Evolutionary conservation across 1,139 yeast species (phyloP).

Genomic region (Spathaspora sp.): DNA sequence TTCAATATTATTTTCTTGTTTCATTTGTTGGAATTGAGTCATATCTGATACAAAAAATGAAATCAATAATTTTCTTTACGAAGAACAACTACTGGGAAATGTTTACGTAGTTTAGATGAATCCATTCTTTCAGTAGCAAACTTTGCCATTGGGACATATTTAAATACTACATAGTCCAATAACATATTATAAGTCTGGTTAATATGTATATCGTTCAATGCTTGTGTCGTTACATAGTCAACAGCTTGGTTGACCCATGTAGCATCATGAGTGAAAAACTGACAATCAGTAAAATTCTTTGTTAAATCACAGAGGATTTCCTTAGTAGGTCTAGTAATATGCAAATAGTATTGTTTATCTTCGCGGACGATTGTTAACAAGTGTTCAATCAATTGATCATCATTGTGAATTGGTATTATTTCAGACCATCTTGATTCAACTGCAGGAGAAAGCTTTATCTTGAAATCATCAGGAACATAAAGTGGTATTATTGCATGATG

Average conservation of each 20-base stretch:
- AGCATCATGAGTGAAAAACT: background rate
- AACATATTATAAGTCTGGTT: background rate
- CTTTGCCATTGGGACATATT: background rate
- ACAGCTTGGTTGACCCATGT: background rate
- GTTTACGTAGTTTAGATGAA: background rate
- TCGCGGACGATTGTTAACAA: background rate
- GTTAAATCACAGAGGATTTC: background rate
- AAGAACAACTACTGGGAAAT: background rate
- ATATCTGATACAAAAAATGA: background rate
- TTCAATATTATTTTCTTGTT: background rate
- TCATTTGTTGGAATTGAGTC: background rate
- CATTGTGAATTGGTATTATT: background rate
- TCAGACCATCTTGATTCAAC: background rate
- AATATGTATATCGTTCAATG: background rate
- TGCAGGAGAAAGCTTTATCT: background rate
- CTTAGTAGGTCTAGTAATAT: background rate
- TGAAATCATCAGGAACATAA: background rate
- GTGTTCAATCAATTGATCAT: background rate
- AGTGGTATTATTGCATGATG: background rate
- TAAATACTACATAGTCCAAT: background rate
- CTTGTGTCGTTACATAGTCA: background rate
- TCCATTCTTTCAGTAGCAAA: background rate
- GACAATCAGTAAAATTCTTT: background rate
- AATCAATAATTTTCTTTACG: background rate
- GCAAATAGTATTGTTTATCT: background rate